Conservation (phyloP, 2,329 filamentous ascomycete species). For the Monilinia fructigena region DNA sequence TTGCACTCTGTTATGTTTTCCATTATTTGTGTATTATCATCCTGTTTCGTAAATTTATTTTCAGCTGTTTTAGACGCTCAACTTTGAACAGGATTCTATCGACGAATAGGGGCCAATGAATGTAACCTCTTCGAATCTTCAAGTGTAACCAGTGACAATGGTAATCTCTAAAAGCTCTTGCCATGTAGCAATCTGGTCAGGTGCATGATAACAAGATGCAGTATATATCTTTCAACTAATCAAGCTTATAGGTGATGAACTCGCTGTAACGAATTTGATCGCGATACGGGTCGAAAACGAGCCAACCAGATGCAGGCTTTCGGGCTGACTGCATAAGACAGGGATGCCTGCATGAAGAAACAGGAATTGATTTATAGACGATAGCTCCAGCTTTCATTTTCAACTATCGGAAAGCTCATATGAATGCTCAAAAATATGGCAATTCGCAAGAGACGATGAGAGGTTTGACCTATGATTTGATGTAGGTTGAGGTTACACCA, state of each 20-base stretch:
- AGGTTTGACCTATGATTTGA: neutral
- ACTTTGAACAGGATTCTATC: neutral
- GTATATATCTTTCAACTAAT: neutral
- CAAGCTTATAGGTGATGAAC: neutral
- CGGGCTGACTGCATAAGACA: neutral
- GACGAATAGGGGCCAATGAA: neutral
- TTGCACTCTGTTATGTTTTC: neutral
- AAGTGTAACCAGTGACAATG: neutral
- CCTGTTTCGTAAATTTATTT: too few species aligned
- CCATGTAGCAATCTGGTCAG: neutral
- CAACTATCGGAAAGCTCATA: too few species aligned
- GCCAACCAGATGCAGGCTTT: neutral
- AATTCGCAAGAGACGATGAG: neutral
- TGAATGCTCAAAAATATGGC: neutral
- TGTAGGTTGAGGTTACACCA: neutral
- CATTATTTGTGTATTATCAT: neutral
- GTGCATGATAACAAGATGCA: neutral
- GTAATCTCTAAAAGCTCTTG: neutral
- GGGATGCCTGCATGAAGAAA: neutral
- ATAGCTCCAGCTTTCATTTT: accelerated
- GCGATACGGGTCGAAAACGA: neutral
- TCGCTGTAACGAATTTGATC: neutral
- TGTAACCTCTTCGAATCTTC: neutral
- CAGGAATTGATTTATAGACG: neutral
- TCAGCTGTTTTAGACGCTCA: neutral